Base-by-base conservation (phyloP, 257 asterid species). In the Anisodus acutangulus region DNA sequence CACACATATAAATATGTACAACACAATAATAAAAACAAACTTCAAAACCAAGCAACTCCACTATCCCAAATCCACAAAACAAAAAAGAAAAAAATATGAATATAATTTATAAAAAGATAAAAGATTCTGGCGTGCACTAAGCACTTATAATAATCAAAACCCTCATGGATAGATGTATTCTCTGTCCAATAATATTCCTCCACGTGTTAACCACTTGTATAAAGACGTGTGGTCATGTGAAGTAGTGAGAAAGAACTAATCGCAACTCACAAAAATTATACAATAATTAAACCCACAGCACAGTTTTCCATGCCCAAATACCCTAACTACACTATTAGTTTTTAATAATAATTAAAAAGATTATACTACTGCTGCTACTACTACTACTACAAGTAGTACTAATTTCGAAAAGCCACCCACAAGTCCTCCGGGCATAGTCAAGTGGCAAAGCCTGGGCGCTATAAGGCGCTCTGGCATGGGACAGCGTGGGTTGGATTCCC, bases 111-210 rank as follows among this genome's bases (percentile, higher is more conserved):
- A 74, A 84, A 86, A 84, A 84, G 88, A 84, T 59, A 87, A 57
- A 86, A 91, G 93, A 92, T 90, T 88, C 92, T 86, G 91, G 93
- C 93, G 92, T 90, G 95, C 98, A 88, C 91, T 87, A 87, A 88
- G 85, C 84, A 82, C 86, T 85, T 69, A 84, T 86, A 82, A 87
- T 90, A 91, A 89, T 89, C 87, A 76, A 57, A 53, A 66, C 78
- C 87, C 45, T 59, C 82, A 35, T 17, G 69, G 4, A 86, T 90
- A 90, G 93, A 91, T 90, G 93, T 88, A 88, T 74, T 79, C 85
- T 79, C n/a, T 12, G 2, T 35, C 93, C 93, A 91, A 90, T 91
- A 51, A 10, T 60, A 58, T 47, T 8, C 17, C 3, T n/a, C 93
- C 93, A 92, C 89, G 90, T 91, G 89, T 91, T 87, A 5, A 67